These are phyloP conservation scores for Salix caprea DNA, from an alignment of 345 rosid species.

Conservation along the genomic window DNA sequence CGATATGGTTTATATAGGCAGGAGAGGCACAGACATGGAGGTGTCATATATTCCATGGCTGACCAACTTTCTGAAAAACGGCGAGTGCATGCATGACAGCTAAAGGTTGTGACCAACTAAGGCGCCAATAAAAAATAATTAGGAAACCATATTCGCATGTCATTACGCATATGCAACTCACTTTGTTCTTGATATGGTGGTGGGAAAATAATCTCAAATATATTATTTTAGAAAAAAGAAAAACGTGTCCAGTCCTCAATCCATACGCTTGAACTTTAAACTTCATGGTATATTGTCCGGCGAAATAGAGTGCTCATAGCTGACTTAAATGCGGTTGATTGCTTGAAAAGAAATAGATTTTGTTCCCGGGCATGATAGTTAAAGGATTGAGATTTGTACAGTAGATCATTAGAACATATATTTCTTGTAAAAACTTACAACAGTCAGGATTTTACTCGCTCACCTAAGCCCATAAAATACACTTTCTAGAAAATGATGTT, in stretches of 20 bases:
- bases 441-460: rapidly evolving
- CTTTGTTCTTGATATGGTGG: too few species aligned
- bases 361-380: too few species aligned
- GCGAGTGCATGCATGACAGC: neutral
- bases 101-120: neutral
- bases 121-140: neutral
- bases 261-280: too few species aligned
- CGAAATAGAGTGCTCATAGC: too few species aligned
- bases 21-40: neutral
- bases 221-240: too few species aligned
- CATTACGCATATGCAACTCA: neutral
- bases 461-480: too few species aligned
- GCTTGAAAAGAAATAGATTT: too few species aligned
- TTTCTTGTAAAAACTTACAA: rapidly evolving
- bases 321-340: too few species aligned
- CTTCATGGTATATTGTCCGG: too few species aligned
- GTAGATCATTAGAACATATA: rapidly evolving
- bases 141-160: neutral
- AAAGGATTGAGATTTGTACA: too few species aligned
- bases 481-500: too few species aligned
- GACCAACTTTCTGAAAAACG: neutral
- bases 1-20: neutral
- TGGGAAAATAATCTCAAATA: neutral
- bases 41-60: neutral
- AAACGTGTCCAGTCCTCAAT: too few species aligned